Evolutionary conservation across 495 filamentous ascomycete species (phyloP).

Genomic region (Podospora bellae-mahoneyi): DNA sequence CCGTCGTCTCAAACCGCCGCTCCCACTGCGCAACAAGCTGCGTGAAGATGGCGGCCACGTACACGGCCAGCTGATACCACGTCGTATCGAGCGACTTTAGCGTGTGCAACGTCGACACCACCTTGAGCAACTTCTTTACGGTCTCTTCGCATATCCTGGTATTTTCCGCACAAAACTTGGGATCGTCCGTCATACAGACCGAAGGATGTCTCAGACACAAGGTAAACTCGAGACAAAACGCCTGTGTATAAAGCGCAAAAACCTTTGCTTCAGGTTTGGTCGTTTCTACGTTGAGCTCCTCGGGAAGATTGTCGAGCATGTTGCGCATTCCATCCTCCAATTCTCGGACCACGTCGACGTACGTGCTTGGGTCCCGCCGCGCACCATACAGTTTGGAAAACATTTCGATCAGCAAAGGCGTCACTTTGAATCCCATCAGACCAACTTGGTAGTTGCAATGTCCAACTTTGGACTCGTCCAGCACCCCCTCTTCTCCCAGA

Average conservation of each 20-base stretch:
- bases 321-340: slow-evolving; percentile 59
- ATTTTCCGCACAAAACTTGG: slow-evolving; percentile 60
- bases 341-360: slow-evolving; percentile 57
- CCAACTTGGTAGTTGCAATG: slow-evolving; percentile 64
- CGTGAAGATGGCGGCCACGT: slow-evolving; percentile 70
- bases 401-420: slow-evolving; percentile 64
- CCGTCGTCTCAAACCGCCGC: slow-evolving; percentile 55
- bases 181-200: slow-evolving; percentile 57
- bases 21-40: slow-evolving; percentile 68
- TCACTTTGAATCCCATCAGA: slow-evolving; percentile 56
- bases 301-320: slow-evolving; percentile 57
- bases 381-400: slow-evolving; percentile 68
- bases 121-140: slow-evolving; percentile 58
- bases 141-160: slow-evolving; percentile 65
- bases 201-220: slow-evolving; percentile 67
- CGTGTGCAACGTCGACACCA: slow-evolving; percentile 56
- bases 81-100: slow-evolving; percentile 71
- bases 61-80: slow-evolving; percentile 70
- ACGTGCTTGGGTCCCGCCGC: slow-evolving; percentile 54
- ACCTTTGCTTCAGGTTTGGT: slow-evolving; percentile 51
- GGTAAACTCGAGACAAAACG: slow-evolving; percentile 47
- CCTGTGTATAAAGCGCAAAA: slow-evolving; percentile 49
- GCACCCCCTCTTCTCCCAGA: slow-evolving; percentile 50
- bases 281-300: slow-evolving; percentile 46
- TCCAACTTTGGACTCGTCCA: slow-evolving; percentile 46